Evolutionary conservation across 2,329 filamentous ascomycete species (phyloP).

Genomic region (Pseudocercospora musae): DNA sequence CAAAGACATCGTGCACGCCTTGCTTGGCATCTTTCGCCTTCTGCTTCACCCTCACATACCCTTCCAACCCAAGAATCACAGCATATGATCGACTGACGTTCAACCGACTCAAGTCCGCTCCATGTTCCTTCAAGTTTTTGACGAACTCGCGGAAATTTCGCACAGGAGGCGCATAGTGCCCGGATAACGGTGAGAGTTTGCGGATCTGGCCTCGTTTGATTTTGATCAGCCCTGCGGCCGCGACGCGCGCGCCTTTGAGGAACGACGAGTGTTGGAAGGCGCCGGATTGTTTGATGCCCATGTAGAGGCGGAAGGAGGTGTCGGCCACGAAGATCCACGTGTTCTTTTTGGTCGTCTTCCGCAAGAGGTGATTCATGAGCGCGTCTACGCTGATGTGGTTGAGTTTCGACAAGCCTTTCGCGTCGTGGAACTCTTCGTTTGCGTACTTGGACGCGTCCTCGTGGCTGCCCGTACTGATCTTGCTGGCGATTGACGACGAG

Average conservation of each 20-base stretch:
- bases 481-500: constrained; percentile 33
- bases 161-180: constrained; percentile 81
- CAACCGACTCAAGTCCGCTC: constrained; percentile 75
- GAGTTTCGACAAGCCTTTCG: constrained; percentile 59
- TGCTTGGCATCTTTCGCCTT: constrained; percentile 60
- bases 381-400: constrained; percentile 68
- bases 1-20: constrained; percentile 56
- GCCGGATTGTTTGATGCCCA: constrained; percentile 85
- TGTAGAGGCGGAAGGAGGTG: constrained; percentile 77
- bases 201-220: constrained; percentile 77
- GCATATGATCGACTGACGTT: constrained; percentile 79
- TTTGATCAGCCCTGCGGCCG: constrained; percentile 79
- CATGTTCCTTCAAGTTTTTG: constrained; percentile 65
- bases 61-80: constrained; percentile 76
- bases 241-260: constrained; percentile 75
- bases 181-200: constrained; percentile 64
- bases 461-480: constrained; percentile 51
- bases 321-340: constrained; percentile 94
- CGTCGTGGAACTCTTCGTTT: constrained; percentile 59
- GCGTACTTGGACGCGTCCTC: constrained; percentile 63
- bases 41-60: constrained; percentile 67
- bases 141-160: constrained; percentile 82
- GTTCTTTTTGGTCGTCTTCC: constrained; percentile 76
- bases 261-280: constrained; percentile 92
- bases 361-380: constrained; percentile 73